These are phyloP conservation scores for Fusarium globosum DNA, from an alignment of 2,329 filamentous ascomycete genomes.

Conservation along the genomic window DNA sequence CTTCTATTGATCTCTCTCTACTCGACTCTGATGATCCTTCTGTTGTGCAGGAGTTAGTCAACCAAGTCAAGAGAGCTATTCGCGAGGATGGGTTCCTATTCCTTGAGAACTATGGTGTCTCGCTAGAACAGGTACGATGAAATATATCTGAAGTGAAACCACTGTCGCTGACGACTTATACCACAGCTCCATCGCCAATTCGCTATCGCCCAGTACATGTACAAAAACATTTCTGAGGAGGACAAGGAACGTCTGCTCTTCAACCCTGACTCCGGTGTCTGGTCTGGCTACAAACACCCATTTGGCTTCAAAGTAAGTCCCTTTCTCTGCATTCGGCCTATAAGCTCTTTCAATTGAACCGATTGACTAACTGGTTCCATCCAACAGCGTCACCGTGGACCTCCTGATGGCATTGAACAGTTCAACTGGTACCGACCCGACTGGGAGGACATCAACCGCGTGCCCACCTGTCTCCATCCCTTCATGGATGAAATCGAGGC, in stretches of 20 bases:
- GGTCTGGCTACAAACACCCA: conserved; percentile 63
- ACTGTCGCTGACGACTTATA: neutral
- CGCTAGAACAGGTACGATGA: conserved; percentile 51
- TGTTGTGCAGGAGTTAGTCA: conserved; percentile 56
- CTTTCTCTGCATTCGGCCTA: too few species aligned
- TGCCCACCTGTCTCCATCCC: conserved; percentile 58
- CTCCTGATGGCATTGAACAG: conserved; percentile 62
- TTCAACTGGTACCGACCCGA: conserved; percentile 64
- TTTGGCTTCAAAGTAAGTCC: conserved; percentile 54
- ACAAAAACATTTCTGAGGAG: conserved; percentile 60
- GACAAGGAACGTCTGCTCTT: conserved; percentile 61
- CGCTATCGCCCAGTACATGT: conserved; percentile 60
- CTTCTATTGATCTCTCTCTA: conserved; percentile 56
- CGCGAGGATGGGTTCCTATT: conserved; percentile 59
- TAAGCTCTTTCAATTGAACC: neutral
- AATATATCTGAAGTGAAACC: neutral
- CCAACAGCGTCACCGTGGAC: conserved; percentile 53
- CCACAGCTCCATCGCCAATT: conserved; percentile 62
- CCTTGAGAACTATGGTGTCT: conserved; percentile 62
- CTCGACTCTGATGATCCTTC: conserved; percentile 55
- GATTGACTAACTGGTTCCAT: neutral
- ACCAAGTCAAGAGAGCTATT: conserved; percentile 56
- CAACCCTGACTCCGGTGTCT: conserved; percentile 57
- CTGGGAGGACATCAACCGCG: conserved; percentile 55
- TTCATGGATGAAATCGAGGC: conserved; percentile 39